A percentile compares a stretch with the other conserved stretches of the same genome.
These are phyloP conservation scores for Mikania micrantha DNA, from an alignment of 129 eudicot species.

Conservation along the genomic window DNA sequence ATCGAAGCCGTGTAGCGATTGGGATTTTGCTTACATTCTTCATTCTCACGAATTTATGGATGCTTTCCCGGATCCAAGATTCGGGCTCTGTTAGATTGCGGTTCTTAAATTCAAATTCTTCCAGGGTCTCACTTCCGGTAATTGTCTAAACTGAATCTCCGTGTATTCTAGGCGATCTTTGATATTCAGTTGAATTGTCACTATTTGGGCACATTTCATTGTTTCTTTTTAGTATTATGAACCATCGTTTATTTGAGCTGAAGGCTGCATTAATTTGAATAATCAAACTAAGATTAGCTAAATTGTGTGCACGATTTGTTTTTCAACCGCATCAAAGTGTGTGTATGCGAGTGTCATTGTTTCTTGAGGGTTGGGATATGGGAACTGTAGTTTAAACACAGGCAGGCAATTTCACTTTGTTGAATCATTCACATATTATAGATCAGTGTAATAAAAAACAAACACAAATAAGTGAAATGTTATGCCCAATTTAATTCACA, in stretches of 20 bases:
- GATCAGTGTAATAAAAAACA: not conserved
- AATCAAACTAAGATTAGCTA: no score
- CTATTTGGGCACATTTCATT: not conserved
- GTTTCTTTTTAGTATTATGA: no score
- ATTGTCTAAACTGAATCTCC: not conserved
- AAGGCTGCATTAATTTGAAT: no score
- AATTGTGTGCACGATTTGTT: no score
- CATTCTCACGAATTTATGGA: conserved; percentile 64
- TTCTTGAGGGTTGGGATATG: no score
- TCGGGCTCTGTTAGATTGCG: conserved; percentile 39
- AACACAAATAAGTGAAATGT: not conserved
- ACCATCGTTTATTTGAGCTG: no score
- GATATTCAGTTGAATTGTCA: not conserved
- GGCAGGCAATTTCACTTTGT: no score
- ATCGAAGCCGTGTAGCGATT: conserved; percentile 18
- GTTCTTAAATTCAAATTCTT: conserved; percentile 40
- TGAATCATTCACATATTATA: not conserved
- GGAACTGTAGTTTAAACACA: no score
- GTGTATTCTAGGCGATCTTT: not conserved
- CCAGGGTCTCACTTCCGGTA: conserved; percentile 55
- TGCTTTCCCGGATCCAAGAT: conserved; percentile 70
- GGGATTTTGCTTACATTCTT: conserved; percentile 43
- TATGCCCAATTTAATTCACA: not conserved
- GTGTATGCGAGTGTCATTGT: no score
- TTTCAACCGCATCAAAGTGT: no score